Evolutionary conservation across 768 basidiomycete genomes (phyloP), one percentile per base, ranked within the genome.

Genomic region (Agaricus sinodeliciosus): DNA sequence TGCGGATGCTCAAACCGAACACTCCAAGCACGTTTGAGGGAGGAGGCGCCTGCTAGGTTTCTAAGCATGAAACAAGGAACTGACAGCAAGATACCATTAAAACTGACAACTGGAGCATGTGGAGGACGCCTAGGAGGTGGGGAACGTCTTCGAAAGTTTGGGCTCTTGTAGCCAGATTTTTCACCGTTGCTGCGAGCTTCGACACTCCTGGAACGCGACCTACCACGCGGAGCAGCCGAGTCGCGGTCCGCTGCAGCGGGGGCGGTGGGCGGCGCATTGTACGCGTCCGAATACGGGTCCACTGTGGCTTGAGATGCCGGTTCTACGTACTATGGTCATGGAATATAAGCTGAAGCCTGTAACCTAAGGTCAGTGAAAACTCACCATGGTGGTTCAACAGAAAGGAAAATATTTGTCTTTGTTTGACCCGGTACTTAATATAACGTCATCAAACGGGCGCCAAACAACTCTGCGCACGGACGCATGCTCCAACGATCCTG

Each of bases 1-100:
- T 97, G 50, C 94, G 82, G 52, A 99, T 95, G 61, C 92, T 94
- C 39, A 98, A 72, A n/a, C 95, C 95, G 59, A 98, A 99, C n/a
- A 97, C 93, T 54, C 95, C 95, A 56, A 99, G 77, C 28, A 95
- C 93, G 56, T 78, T 85, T 60, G 88, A 86, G 18, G 93, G 89
- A 67, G 85, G 87, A 45, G 91, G 90, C 60, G 87, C 87, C 89
- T 91, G 79, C 74, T 76, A 67, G 59, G 53, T 66, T 79, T 57
- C 78, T 52, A 67, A 49, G 54, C 56, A 57, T 48, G 35, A 43
- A 49, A 34, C 42, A 51, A 54, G 57, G 31, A 31, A 31, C 31
- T 51, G 48, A 59, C 43, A 19, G 50, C 54, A 53, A 61, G 54
- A 31, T 27, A 18, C 22, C 36, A 28, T 55, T 51, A 46, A 15